These are phyloP conservation scores for Paratinospora sagittata DNA, from an alignment of 164 flowering plant genomes.

Conservation along the genomic window DNA sequence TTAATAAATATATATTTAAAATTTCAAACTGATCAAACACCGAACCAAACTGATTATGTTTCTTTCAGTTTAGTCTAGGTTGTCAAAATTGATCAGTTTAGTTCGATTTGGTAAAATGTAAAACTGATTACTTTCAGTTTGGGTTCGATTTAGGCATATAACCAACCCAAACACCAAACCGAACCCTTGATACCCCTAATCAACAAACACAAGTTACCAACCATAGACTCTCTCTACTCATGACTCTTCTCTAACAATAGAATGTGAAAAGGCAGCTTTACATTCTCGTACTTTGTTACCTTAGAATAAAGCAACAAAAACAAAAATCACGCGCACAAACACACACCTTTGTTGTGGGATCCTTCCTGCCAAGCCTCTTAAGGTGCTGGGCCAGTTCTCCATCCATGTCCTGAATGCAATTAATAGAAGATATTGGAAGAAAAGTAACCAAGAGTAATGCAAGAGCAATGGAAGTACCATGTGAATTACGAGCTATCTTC, in stretches of 20 bases:
- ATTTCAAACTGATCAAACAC: too few relatives aligned
- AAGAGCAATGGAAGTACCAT: not conserved
- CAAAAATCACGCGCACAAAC: too few relatives aligned
- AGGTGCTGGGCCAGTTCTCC: constrained; percentile 81
- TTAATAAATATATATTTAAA: too few relatives aligned
- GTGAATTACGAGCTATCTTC: not conserved
- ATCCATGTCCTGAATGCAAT: constrained; percentile 57
- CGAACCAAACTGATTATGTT: too few relatives aligned
- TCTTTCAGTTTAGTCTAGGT: too few relatives aligned
- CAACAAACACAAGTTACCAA: not conserved
- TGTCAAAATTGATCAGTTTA: too few relatives aligned
- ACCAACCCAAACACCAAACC: too few relatives aligned
- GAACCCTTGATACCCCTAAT: too few relatives aligned
- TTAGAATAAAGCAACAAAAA: not conserved
- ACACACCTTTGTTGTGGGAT: constrained; percentile 81
- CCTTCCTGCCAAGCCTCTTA: constrained; percentile 85
- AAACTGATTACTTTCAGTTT: too few relatives aligned
- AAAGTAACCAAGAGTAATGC: not conserved
- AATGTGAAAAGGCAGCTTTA: not conserved
- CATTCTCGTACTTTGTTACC: not conserved
- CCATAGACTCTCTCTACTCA: not conserved
- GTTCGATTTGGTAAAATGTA: too few relatives aligned
- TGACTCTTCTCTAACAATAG: not conserved
- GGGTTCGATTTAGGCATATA: too few relatives aligned
- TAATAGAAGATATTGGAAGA: not conserved